phyloP scores from a whole-genome alignment of 1,139 yeast genomes.

The Sugiyamaella xylanicola region DNA sequence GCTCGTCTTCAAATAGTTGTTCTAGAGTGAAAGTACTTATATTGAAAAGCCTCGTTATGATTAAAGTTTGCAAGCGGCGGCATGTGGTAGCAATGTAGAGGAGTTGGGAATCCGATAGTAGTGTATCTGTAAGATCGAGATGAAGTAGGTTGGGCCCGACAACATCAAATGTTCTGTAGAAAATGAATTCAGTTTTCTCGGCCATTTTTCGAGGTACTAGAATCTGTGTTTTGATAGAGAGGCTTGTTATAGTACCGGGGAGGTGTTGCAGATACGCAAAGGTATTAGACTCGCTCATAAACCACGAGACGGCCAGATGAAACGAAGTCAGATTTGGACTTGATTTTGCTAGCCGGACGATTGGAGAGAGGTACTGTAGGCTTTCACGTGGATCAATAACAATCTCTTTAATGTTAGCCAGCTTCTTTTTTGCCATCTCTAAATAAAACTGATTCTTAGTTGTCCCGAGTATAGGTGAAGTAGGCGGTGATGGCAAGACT shows the following conservation, averaged over 20 bases:
- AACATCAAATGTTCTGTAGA: not conserved
- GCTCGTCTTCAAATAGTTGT: slow-evolving; percentile 18
- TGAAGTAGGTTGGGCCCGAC: slow-evolving; percentile 10
- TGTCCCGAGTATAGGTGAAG: not conserved
- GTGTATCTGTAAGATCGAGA: slow-evolving; percentile 12
- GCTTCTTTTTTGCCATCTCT: slow-evolving; percentile 3
- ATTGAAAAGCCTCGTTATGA: slow-evolving; percentile 13
- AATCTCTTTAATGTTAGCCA: not conserved
- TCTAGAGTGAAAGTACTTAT: slow-evolving; percentile 13
- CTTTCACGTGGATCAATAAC: slow-evolving; percentile 10
- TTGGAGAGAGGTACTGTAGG: not conserved
- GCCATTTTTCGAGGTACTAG: slow-evolving; percentile 2
- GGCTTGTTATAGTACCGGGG: slow-evolving; percentile 7
- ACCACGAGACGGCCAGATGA: slow-evolving; percentile 11
- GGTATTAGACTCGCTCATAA: not conserved
- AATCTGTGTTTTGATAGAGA: slow-evolving; percentile 13
- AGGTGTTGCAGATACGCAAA: slow-evolving; percentile 4
- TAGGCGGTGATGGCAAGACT: not conserved
- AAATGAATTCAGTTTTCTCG: not conserved
- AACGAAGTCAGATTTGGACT: slow-evolving; percentile 12
- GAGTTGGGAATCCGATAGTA: slow-evolving; percentile 11
- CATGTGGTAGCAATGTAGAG: slow-evolving; percentile 10
- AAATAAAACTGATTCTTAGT: not conserved
- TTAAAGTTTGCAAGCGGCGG: slow-evolving; percentile 5
- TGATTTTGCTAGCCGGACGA: slow-evolving; percentile 3